Percentiles rank a stretch among this genome's conserved stretches.
These are phyloP conservation scores for Hypoxylon sp. DNA, from an alignment of 2,329 filamentous ascomycete genomes.

Conservation along the genomic window DNA sequence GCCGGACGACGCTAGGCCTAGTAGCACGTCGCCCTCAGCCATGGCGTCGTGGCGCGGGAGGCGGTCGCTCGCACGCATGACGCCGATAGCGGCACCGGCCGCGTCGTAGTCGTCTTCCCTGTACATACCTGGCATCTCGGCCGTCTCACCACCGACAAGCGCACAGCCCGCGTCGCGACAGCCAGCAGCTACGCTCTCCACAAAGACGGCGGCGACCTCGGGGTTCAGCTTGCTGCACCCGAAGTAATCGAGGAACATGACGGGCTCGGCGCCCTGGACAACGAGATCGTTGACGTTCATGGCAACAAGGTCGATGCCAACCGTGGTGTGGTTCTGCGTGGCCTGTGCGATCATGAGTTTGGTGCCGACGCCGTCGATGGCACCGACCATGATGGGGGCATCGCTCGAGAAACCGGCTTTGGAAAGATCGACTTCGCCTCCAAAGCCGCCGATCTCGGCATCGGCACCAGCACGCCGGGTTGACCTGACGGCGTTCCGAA, in stretches of 20 bases:
- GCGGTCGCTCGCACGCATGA: conserved; percentile 77
- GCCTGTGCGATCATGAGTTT: conserved; percentile 97
- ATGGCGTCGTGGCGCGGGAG: conserved; percentile 84
- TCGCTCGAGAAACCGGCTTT: conserved; percentile 77
- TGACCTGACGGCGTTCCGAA: conserved; percentile 89
- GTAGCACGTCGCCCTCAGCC: conserved; percentile 84
- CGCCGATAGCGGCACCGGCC: conserved; percentile 89
- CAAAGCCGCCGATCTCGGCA: conserved; percentile 95
- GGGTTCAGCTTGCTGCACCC: conserved; percentile 91
- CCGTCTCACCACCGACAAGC: conserved; percentile 96
- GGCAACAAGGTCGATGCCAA: conserved; percentile 96
- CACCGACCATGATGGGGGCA: conserved; percentile 88
- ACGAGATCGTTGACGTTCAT: conserved; percentile 99
- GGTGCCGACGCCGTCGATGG: conserved; percentile 96
- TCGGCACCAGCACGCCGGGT: conserved; percentile 90
- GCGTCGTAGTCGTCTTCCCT: conserved; percentile 91
- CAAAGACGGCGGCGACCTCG: conserved; percentile 83
- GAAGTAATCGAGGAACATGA: conserved; percentile 99
- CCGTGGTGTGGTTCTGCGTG: conserved; percentile 91
- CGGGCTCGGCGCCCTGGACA: conserved; percentile 92
- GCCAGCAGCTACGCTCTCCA: conserved; percentile 89
- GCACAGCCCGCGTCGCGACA: conserved; percentile 89
- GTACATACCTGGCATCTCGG: conserved; percentile 98
- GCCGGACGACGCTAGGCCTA: conserved; percentile 88
- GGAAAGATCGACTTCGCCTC: conserved; percentile 85